Conservation (phyloP, 371 early-diverging fungal genomes). For the Amoeboaphelidium occidentale region DNA sequence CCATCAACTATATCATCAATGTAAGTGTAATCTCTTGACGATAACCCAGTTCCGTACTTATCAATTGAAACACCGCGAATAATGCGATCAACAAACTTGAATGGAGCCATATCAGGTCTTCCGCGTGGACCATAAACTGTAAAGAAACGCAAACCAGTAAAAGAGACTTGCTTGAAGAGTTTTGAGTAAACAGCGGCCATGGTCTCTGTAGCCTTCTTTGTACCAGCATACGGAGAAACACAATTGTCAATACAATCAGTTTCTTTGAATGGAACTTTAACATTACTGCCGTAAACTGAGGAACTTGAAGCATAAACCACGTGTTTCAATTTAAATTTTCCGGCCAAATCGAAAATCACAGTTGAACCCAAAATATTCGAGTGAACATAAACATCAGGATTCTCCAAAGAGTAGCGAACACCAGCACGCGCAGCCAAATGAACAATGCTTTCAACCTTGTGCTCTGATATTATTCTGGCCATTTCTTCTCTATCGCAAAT, state of each 20-base stretch:
- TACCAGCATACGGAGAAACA: constrained; percentile 8
- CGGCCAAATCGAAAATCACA: constrained; percentile 5
- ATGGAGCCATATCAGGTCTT: constrained; percentile 4
- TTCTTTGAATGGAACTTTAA: constrained; percentile 8
- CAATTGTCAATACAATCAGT: constrained; percentile 2
- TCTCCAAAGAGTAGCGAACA: constrained; percentile 6
- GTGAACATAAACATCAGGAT: constrained; percentile 6
- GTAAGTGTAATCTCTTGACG: constrained; percentile 10
- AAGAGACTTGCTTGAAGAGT: constrained; percentile 3
- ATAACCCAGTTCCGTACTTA: constrained; percentile 7
- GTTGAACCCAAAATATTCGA: constrained; percentile 5
- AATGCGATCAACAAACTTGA: constrained; percentile 5
- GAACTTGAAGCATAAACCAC: constrained; percentile 8
- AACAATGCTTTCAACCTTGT: constrained; percentile 2
- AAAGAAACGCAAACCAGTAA: constrained; percentile 9
- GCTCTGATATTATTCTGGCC: constrained; percentile 1
- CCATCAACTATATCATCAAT: constrained; percentile 9
- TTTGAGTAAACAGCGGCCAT: constrained; percentile 4
- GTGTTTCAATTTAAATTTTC: constrained; percentile 1
- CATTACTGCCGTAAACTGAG: constrained; percentile 8
- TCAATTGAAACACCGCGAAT: constrained; percentile 3
- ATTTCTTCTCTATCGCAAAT: constrained; percentile 3
- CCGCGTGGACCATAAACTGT: constrained; percentile 7
- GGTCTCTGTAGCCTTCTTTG: constrained; percentile 8
- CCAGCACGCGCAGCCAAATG: constrained; percentile 9